phyloP scores from a whole-genome alignment of 2,329 filamentous ascomycete genomes.

The Paraphaeosphaeria minitans region DNA sequence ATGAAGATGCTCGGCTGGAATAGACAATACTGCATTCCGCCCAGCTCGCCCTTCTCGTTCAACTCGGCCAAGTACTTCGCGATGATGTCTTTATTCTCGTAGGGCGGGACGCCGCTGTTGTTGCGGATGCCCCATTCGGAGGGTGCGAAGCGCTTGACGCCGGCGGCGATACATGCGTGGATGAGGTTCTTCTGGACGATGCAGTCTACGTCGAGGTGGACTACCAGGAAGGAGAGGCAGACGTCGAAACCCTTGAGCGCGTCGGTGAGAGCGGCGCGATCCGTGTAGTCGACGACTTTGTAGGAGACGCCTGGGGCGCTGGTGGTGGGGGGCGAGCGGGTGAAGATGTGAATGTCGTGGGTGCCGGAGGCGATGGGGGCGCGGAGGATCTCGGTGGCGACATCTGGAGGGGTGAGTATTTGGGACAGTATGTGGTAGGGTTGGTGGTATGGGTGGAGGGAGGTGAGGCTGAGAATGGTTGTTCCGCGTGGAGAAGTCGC shows the following conservation, averaged over 20 bases:
- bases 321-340: slow-evolving; percentile 49
- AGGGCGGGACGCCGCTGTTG: slow-evolving; percentile 53
- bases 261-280: slow-evolving; percentile 45
- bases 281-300: slow-evolving; percentile 53
- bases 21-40: slow-evolving; percentile 60
- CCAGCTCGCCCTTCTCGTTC: slow-evolving; percentile 52
- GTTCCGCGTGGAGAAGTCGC: too few relatives aligned
- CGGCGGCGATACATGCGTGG: slow-evolving; percentile 36
- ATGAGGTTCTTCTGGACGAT: slow-evolving; percentile 38
- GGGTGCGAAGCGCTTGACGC: slow-evolving; percentile 38
- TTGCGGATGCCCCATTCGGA: slow-evolving; percentile 39
- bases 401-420: slow-evolving; percentile 47
- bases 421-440: neutral
- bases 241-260: slow-evolving; percentile 57
- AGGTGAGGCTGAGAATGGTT: too few relatives aligned
- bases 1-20: slow-evolving; percentile 62
- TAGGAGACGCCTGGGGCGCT: slow-evolving; percentile 44
- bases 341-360: slow-evolving; percentile 60
- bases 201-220: slow-evolving; percentile 31
- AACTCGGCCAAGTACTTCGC: slow-evolving; percentile 58
- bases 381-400: slow-evolving; percentile 60
- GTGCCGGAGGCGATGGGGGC: slow-evolving; percentile 54
- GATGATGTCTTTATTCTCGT: slow-evolving; percentile 57
- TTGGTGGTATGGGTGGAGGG: neutral
- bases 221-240: slow-evolving; percentile 51